A percentile compares a stretch with the other conserved stretches of the same genome.
phyloP scores from a whole-genome alignment of 371 early-diverging fungal species.

The Mucor plumbeus region DNA sequence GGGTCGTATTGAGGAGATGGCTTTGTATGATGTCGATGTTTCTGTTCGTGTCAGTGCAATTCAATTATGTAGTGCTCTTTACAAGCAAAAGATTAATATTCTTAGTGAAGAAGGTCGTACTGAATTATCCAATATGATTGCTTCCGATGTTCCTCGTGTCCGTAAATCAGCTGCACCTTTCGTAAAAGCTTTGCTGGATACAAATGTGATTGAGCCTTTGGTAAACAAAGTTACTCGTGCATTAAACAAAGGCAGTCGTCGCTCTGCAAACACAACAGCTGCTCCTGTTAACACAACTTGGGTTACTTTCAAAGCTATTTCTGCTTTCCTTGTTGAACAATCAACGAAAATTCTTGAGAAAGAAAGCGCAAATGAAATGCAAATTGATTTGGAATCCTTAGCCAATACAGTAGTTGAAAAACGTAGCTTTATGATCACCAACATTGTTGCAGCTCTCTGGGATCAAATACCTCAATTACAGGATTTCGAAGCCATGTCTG shows the following conservation, averaged over 20 bases:
- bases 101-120: slow-evolving; percentile 44
- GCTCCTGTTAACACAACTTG: slow-evolving; percentile 53
- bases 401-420: slow-evolving; percentile 20
- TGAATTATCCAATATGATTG: slow-evolving; percentile 41
- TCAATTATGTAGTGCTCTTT: slow-evolving; percentile 46
- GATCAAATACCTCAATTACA: slow-evolving; percentile 45
- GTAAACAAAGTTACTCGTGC: slow-evolving; percentile 46
- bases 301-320: slow-evolving; percentile 67
- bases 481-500: slow-evolving; percentile 63
- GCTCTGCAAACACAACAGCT: slow-evolving; percentile 4
- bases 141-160: slow-evolving; percentile 41
- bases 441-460: slow-evolving; percentile 67
- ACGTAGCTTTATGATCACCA: slow-evolving; percentile 37
- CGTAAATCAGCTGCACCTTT: slow-evolving; percentile 60
- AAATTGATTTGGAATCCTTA: slow-evolving; percentile 19
- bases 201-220: slow-evolving; percentile 49
- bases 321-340: slow-evolving; percentile 58
- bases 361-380: slow-evolving; percentile 26
- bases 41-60: slow-evolving; percentile 72
- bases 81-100: slow-evolving; percentile 49
- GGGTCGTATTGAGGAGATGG: slow-evolving; percentile 82
- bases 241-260: slow-evolving; percentile 18
- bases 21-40: slow-evolving; percentile 75
- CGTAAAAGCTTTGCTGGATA: slow-evolving; percentile 52
- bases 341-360: slow-evolving; percentile 17